phyloP scores from a whole-genome alignment of 2,329 filamentous ascomycete genomes.

The Claviceps maximensis region DNA sequence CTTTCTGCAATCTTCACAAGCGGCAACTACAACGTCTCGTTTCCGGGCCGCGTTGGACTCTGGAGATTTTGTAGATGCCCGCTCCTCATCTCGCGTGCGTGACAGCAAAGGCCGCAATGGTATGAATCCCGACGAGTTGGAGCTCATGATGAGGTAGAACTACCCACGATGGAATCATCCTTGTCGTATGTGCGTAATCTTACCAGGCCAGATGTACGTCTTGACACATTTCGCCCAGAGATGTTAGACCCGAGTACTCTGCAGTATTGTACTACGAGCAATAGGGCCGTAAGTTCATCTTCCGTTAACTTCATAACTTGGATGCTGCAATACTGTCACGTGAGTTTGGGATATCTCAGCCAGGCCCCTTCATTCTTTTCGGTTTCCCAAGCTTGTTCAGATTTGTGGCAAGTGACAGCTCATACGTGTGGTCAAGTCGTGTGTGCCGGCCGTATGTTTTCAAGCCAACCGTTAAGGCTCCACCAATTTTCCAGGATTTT shows the following conservation, averaged over 20 bases:
- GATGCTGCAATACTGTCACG: neutral
- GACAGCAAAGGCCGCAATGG: neutral
- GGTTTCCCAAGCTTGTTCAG: neutral
- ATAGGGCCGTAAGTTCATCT: neutral
- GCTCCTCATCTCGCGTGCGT: neutral
- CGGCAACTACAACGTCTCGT: neutral
- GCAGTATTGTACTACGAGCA: too few species aligned
- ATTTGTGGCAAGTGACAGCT: neutral
- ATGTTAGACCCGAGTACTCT: neutral
- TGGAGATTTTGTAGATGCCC: neutral
- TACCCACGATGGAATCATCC: neutral
- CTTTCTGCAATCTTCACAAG: slow-evolving; percentile 1
- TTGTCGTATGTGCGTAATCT: neutral
- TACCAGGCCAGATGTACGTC: too few species aligned
- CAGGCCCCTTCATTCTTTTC: neutral
- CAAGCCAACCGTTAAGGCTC: neutral
- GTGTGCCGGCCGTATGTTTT: neutral
- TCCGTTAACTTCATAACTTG: neutral
- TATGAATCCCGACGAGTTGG: neutral
- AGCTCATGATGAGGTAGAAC: neutral
- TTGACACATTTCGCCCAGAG: neutral
- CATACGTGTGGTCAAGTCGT: neutral
- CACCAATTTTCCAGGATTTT: too few species aligned
- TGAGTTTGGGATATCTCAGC: neutral
- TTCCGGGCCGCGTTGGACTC: neutral